Conservation (phyloP, 345 rosid species). For the Rubroshorea leprosula region DNA sequence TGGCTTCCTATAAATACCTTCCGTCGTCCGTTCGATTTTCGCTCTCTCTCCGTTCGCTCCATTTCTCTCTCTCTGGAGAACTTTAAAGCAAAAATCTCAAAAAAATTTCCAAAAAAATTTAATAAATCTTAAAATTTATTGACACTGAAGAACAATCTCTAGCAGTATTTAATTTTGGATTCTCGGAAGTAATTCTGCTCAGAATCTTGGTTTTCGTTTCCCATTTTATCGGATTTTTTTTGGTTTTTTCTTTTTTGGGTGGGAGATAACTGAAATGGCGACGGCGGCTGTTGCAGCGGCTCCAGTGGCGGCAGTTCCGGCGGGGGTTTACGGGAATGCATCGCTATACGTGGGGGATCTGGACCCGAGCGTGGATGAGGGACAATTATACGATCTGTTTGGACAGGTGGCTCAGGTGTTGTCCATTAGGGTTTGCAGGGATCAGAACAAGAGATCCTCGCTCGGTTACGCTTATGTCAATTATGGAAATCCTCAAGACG, state of each 20-base stretch:
- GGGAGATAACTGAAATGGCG: constrained; percentile 21
- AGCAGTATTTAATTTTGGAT: neutral
- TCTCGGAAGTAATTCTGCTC: neutral
- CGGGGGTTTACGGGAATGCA: constrained; percentile 25
- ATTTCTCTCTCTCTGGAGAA: neutral
- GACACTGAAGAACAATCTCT: neutral
- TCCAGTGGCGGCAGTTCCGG: constrained; percentile 18
- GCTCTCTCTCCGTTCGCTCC: neutral
- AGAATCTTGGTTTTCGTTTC: neutral
- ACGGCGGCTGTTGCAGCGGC: constrained; percentile 35
- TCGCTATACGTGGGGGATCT: constrained; percentile 71
- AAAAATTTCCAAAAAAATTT: neutral
- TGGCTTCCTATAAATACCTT: neutral
- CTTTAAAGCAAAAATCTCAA: too few relatives aligned
- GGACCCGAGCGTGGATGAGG: constrained; percentile 43
- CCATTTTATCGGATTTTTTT: neutral
- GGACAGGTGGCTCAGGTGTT: constrained; percentile 41
- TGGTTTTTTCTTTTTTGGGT: neutral
- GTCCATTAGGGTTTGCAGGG: constrained; percentile 62
- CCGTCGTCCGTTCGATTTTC: neutral
- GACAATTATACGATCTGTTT: constrained; percentile 49
- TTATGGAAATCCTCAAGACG: constrained; percentile 48
- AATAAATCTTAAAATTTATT: too few relatives aligned
- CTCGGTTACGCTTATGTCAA: constrained; percentile 72
- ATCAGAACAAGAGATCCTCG: constrained; percentile 37